Evolutionary conservation across 139 green algal genomes (phyloP).

Genomic region (Eudorina sp.): DNA sequence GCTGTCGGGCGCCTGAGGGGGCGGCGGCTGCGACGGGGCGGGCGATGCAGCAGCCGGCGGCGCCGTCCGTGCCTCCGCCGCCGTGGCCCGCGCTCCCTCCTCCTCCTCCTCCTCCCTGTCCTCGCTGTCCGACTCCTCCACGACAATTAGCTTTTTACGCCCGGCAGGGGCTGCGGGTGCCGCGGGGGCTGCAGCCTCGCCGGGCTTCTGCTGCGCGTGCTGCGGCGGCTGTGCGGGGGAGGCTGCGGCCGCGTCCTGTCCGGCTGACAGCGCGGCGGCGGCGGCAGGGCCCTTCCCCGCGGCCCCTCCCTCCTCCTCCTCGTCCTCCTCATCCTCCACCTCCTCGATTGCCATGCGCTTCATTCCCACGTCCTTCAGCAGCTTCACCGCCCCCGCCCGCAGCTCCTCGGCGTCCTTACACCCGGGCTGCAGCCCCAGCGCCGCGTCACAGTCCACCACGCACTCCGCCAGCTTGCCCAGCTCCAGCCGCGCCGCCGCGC

Average conservation of each 20-base stretch:
- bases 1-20: too few relatives aligned
- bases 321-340: conserved; percentile 56
- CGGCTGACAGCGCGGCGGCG: too few relatives aligned
- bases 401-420: conserved; percentile 43
- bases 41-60: not conserved
- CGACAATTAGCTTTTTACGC: conserved; percentile 49
- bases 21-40: not conserved
- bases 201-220: too few relatives aligned
- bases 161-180: not conserved
- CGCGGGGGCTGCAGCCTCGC: too few relatives aligned
- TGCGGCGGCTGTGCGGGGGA: too few relatives aligned
- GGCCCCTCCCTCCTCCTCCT: conserved; percentile 13
- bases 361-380: conserved; percentile 30
- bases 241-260: too few relatives aligned
- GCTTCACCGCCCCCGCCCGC: conserved; percentile 10
- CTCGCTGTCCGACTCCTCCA: conserved; percentile 50
- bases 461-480: conserved; percentile 43
- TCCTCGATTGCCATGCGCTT: conserved; percentile 59
- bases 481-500: conserved; percentile 54
- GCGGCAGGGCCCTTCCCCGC: too few relatives aligned
- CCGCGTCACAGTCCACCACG: conserved; percentile 56
- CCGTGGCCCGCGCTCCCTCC: not conserved
- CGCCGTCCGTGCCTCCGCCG: not conserved
- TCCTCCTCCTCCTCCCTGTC: not conserved
- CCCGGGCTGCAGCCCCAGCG: conserved; percentile 31